These are phyloP conservation scores for Bocquillonia castaneifolia DNA, from an alignment of 441 rosid species.

Conservation along the genomic window DNA sequence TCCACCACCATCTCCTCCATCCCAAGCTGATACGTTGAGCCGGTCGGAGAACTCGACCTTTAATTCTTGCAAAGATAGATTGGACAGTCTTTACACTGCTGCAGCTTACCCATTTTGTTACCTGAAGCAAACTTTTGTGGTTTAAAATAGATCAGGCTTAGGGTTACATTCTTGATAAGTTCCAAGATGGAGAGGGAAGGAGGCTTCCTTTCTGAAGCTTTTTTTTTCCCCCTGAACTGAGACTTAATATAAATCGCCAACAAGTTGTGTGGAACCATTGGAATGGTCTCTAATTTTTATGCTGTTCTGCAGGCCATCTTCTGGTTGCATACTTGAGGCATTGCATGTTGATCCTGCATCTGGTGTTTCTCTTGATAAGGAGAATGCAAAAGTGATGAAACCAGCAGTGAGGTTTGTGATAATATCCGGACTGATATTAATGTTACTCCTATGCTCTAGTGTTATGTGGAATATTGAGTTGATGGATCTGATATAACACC, in stretches of 20 bases:
- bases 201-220: constrained; percentile 55
- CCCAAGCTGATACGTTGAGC: constrained; percentile 55
- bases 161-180: constrained; percentile 43
- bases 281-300: constrained; percentile 36
- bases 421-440: not conserved
- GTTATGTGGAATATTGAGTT: not conserved
- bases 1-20: constrained; percentile 86
- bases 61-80: constrained; percentile 93
- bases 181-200: constrained; percentile 53
- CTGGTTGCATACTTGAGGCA: constrained; percentile 87
- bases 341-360: constrained; percentile 97
- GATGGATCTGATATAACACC: not conserved
- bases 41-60: constrained; percentile 99
- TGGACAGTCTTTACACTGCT: constrained; percentile 69
- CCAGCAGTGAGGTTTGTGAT: constrained; percentile 56
- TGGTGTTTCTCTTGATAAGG: constrained; percentile 81
- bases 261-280: constrained; percentile 25
- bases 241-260: constrained; percentile 28
- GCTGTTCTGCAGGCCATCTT: constrained; percentile 72
- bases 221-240: constrained; percentile 29
- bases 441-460: not conserved
- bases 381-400: constrained; percentile 51
- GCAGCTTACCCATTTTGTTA: constrained; percentile 67
- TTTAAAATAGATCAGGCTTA: constrained; percentile 51
- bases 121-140: constrained; percentile 51